Conservation (phyloP, 1,284 basidiomycete genomes). For the Prillingera fragicola region DNA sequence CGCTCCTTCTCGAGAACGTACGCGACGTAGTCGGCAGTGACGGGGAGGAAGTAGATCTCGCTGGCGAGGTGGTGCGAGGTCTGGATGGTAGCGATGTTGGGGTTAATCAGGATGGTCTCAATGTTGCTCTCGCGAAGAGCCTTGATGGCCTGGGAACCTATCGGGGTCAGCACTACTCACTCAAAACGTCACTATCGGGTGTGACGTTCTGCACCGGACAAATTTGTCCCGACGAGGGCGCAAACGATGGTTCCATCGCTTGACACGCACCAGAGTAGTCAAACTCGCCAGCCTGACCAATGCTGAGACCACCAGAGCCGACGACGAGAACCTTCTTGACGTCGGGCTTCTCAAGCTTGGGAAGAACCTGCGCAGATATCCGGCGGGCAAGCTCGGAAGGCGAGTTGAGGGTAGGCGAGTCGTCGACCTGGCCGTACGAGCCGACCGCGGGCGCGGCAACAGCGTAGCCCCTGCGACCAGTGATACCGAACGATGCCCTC, state of each 20-base stretch:
- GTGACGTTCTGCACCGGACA: too few relatives aligned
- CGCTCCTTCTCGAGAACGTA: conserved; percentile 98
- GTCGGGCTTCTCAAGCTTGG: conserved; percentile 68
- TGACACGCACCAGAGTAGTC: conserved; percentile 77
- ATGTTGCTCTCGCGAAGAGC: conserved; percentile 94
- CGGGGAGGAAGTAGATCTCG: conserved; percentile 95
- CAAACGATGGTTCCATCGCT: too few relatives aligned
- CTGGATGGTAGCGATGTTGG: conserved; percentile 96
- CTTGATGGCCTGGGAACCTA: conserved; percentile 90
- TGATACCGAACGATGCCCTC: neutral
- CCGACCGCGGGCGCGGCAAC: conserved; percentile 75
- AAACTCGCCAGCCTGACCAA: conserved; percentile 99
- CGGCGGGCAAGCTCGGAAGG: conserved; percentile 86
- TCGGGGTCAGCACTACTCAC: too few relatives aligned
- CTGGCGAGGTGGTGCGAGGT: conserved; percentile 94
- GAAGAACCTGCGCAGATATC: conserved; percentile 83
- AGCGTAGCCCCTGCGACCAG: conserved; percentile 47
- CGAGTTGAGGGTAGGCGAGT: conserved; percentile 78
- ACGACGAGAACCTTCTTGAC: conserved; percentile 96
- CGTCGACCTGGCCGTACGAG: conserved; percentile 60
- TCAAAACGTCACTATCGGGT: too few relatives aligned
- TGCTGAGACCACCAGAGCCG: conserved; percentile 91
- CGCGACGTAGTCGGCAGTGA: conserved; percentile 96
- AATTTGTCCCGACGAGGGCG: too few relatives aligned
- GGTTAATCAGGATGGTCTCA: conserved; percentile 92